A percentile compares a stretch with the other conserved stretches of the same genome.
phyloP scores from a whole-genome alignment of 352 stramenopile species.

The Phytopythium oedochilum region DNA sequence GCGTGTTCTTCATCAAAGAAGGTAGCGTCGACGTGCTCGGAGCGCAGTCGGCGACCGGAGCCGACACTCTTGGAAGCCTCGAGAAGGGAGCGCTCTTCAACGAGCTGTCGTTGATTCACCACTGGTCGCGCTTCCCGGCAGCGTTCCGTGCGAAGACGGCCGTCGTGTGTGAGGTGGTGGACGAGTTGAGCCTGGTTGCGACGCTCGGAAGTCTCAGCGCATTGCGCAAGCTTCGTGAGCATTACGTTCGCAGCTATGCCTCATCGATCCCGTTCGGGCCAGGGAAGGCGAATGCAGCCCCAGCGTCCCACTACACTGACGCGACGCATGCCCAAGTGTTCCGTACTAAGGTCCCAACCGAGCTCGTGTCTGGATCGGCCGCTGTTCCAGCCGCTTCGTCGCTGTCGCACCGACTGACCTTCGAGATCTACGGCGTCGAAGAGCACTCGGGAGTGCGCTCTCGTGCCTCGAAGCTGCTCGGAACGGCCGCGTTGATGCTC shows the following conservation, averaged over 20 bases:
- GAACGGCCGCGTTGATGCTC: constrained; percentile 32
- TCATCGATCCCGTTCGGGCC: not conserved
- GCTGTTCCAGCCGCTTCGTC: constrained; percentile 3
- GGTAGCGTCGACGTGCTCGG: constrained; percentile 40
- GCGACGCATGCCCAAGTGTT: constrained; percentile 45
- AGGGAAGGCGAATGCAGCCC: not conserved
- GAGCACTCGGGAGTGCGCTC: constrained; percentile 8
- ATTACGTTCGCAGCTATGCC: constrained; percentile 29
- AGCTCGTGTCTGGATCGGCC: constrained; percentile 12
- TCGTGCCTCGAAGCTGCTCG: constrained; percentile 22
- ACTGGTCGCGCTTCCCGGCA: constrained; percentile 31
- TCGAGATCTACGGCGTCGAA: constrained; percentile 30
- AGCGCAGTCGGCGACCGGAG: constrained; percentile 34
- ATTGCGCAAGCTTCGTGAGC: constrained; percentile 26
- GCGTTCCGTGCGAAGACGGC: constrained; percentile 29
- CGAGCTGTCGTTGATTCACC: constrained; percentile 48
- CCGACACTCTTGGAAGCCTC: constrained; percentile 26
- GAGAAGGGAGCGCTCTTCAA: constrained; percentile 30
- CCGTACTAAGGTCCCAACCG: constrained; percentile 33
- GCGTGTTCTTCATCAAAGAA: constrained; percentile 37
- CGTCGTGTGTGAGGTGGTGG: constrained; percentile 36
- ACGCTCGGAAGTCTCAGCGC: constrained; percentile 19
- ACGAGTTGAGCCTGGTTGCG: constrained; percentile 24
- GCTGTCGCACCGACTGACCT: constrained; percentile 27
- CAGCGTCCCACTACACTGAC: constrained; percentile 23